Base-by-base conservation (phyloP, 2,329 filamentous ascomycete genomes). In the Cadophora gregata region DNA sequence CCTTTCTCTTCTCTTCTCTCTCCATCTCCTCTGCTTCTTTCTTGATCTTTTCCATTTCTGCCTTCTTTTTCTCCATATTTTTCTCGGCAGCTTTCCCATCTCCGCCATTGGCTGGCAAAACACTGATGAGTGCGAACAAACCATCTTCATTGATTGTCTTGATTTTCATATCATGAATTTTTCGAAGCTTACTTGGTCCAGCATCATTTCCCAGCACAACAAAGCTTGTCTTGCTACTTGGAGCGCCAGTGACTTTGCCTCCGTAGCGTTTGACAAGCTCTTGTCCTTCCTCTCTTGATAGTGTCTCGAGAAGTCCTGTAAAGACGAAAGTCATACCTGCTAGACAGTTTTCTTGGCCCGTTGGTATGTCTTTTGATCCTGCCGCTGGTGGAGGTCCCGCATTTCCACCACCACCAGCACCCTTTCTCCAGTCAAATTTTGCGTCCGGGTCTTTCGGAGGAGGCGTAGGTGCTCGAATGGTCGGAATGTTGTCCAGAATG, bases 71-170 rank as follows among this genome's bases (percentile, higher is more conserved):
- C 74, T 93, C 90, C 67, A 90, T 90, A 61, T 90, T 88, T 73
- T 94, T 93, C 74, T 92, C 92, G 7, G 94, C 96, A 33, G 93
- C 94, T 75, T 95, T 94, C 51, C 93, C 92, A 74, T 90, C 88
- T 8, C 96, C 96, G 55, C 96, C 96, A 75, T 93, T 91, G 0
- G 93, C 91, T 47, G 96, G 95, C 62, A 98, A 84, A 31, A 82
- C 83, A 67, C 88, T 85, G 72, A 99, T 96, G 53, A 99, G 85
- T 67, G 92, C 90, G 72, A 97, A 97, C 2, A 99, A 81, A 0
- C 96, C 96, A 72, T 96, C 88, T 77, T 99, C 96, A 73, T 97
- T 90, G 75, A 99, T 97, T 0, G 94, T 96, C 78, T 93, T 97
- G 77, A 98, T 88, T 0, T 88, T 88, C 73, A 91, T 82, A 24